Evolutionary conservation across 2,329 filamentous ascomycete genomes (phyloP).

Genomic region (Furcasterigmium sp.): DNA sequence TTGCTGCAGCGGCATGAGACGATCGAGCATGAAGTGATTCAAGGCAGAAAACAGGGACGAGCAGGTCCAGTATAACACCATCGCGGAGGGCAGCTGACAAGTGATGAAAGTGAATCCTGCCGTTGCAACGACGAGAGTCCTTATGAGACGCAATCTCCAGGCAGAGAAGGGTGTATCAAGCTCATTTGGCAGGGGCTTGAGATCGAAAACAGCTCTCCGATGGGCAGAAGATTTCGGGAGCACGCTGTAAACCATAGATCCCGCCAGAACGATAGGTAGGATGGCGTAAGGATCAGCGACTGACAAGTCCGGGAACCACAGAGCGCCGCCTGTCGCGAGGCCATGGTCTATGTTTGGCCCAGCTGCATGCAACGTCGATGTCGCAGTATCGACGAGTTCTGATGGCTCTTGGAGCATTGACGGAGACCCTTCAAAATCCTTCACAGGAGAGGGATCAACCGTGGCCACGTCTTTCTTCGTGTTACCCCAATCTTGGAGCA

Average conservation of each 20-base stretch:
- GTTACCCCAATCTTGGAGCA: too few relatives aligned
- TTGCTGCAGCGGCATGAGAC: conserved; percentile 11
- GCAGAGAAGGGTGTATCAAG: too few relatives aligned
- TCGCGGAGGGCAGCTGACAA: conserved; percentile 29
- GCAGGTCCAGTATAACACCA: conserved; percentile 34
- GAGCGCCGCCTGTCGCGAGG: conserved; percentile 42
- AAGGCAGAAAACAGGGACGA: conserved; percentile 27
- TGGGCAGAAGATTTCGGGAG: conserved; percentile 1
- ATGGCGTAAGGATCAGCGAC: conserved; percentile 44
- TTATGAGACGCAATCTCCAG: conserved; percentile 5
- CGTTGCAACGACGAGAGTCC: conserved; percentile 1
- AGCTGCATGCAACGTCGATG: neutral
- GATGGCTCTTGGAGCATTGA: too few relatives aligned
- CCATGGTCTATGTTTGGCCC: conserved; percentile 8
- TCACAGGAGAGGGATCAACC: too few relatives aligned
- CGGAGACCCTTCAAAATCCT: too few relatives aligned
- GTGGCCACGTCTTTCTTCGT: too few relatives aligned
- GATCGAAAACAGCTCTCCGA: too few relatives aligned
- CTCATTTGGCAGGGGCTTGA: too few relatives aligned
- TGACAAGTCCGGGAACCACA: conserved; percentile 53
- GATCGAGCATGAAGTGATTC: conserved; percentile 23
- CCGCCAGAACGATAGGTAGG: conserved; percentile 28
- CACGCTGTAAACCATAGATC: neutral
- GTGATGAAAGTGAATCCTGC: conserved; percentile 24
- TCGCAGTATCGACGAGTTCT: neutral